These are phyloP conservation scores for Phaeotremella skinneri DNA, from an alignment of 768 basidiomycete species.

Conservation along the genomic window DNA sequence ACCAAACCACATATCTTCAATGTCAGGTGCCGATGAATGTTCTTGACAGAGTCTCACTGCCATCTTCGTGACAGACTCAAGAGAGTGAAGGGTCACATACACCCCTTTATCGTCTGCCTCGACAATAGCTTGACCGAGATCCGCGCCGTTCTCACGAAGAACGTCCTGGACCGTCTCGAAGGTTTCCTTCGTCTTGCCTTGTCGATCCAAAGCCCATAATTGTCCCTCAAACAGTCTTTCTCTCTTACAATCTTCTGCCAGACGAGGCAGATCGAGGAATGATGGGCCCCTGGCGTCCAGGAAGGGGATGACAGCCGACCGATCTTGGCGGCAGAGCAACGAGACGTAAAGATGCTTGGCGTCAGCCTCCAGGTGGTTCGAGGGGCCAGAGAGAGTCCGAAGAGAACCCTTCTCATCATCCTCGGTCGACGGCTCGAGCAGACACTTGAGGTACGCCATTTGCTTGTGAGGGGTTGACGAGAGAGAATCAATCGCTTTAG, in stretches of 20 bases:
- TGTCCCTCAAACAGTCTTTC: conserved; percentile 69
- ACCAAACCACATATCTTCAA: conserved; percentile 88
- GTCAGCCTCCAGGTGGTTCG: conserved; percentile 56
- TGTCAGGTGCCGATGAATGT: conserved; percentile 54
- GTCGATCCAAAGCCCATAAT: conserved; percentile 72
- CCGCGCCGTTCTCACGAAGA: conserved; percentile 38
- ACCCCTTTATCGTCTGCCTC: conserved; percentile 15
- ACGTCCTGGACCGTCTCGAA: conserved; percentile 63
- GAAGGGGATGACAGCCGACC: conserved; percentile 62
- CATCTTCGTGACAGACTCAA: conserved; percentile 62
- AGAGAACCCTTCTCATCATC: conserved; percentile 19
- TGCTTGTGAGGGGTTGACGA: conserved; percentile 58
- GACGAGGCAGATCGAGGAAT: conserved; percentile 60
- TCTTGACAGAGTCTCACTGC: conserved; percentile 70
- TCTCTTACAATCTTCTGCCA: conserved; percentile 66
- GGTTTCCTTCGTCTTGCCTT: conserved; percentile 64
- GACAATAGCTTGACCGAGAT: conserved; percentile 26
- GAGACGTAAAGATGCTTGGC: conserved; percentile 66
- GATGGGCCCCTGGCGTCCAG: conserved; percentile 61
- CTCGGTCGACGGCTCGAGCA: conserved; percentile 61
- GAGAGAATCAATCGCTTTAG: conserved; percentile 60
- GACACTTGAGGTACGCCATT: conserved; percentile 71
- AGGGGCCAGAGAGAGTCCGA: conserved; percentile 31
- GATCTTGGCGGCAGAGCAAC: conserved; percentile 71
- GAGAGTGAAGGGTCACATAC: conserved; percentile 32